Conservation (phyloP, 2,329 filamentous ascomycete species). For the Thelonectria olida region DNA sequence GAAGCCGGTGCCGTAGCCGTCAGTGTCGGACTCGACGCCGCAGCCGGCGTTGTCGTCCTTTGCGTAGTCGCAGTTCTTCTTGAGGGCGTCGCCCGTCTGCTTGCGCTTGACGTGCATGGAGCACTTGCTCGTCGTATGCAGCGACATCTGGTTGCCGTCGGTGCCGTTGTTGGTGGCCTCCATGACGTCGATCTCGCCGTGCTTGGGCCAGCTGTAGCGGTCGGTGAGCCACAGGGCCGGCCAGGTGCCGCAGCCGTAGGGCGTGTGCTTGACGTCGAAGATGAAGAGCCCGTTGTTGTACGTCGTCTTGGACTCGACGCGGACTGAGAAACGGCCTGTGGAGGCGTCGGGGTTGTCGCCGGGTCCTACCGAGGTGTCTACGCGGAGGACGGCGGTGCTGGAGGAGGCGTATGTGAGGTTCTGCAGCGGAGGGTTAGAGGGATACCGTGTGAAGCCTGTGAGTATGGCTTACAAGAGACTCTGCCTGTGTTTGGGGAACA, state of each 20-base stretch:
- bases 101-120: conserved; percentile 63
- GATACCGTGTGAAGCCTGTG: not conserved
- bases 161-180: conserved; percentile 65
- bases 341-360: conserved; percentile 58
- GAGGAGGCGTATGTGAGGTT: conserved; percentile 71
- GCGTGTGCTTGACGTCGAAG: conserved; percentile 72
- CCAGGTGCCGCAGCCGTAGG: conserved; percentile 72
- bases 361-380: conserved; percentile 67
- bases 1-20: conserved; percentile 60
- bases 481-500: conserved; percentile 54
- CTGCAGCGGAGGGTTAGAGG: conserved; percentile 39
- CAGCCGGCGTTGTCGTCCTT: conserved; percentile 66
- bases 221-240: conserved; percentile 74
- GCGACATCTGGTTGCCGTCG: conserved; percentile 66
- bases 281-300: conserved; percentile 73
- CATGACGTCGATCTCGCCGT: conserved; percentile 73
- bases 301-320: conserved; percentile 67
- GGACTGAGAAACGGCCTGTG: conserved; percentile 70
- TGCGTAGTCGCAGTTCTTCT: conserved; percentile 60
- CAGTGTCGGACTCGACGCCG: conserved; percentile 54
- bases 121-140: conserved; percentile 65
- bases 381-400: conserved; percentile 63
- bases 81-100: conserved; percentile 55
- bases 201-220: conserved; percentile 66
- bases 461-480: conserved; percentile 49